Conservation (phyloP, 371 early-diverging fungal genomes). For the Mortierella sp. region DNA sequence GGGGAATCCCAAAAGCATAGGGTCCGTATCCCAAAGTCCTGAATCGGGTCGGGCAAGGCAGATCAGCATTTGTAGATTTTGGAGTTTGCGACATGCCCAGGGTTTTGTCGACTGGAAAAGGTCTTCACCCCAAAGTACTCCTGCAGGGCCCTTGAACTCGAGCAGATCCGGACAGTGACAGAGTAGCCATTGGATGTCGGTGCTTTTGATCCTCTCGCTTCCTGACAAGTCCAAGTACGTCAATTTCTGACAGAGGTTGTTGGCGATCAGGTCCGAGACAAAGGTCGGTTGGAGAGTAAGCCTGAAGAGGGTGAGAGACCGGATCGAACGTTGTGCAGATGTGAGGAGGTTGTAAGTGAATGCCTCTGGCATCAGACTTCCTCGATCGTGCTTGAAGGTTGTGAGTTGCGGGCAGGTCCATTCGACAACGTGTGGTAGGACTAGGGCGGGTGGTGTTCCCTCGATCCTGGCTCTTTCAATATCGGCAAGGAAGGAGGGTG, state of each 20-base stretch:
- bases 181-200: constrained; percentile 19
- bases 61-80: constrained; percentile 20
- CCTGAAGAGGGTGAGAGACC: constrained; percentile 7
- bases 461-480: background rate
- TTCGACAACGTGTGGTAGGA: constrained; percentile 4
- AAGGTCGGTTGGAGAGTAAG: constrained; percentile 14
- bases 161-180: constrained; percentile 30
- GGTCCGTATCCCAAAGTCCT: constrained; percentile 26
- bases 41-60: constrained; percentile 46
- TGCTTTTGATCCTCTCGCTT: constrained; percentile 28
- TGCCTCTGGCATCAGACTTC: background rate
- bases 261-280: constrained; percentile 3
- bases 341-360: constrained; percentile 25
- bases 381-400: constrained; percentile 8
- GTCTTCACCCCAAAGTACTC: constrained; percentile 43
- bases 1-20: background rate
- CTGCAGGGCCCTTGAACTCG: constrained; percentile 31
- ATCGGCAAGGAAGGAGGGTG: background rate
- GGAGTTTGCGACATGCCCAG: constrained; percentile 30
- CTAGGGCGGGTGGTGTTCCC: background rate
- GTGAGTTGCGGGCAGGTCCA: constrained; percentile 36
- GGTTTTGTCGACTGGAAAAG: constrained; percentile 1
- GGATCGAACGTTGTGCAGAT: constrained; percentile 1
- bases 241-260: constrained; percentile 1
- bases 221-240: constrained; percentile 21